Conservation (phyloP, 1,284 basidiomycete genomes). For the Fomes fomentarius region DNA sequence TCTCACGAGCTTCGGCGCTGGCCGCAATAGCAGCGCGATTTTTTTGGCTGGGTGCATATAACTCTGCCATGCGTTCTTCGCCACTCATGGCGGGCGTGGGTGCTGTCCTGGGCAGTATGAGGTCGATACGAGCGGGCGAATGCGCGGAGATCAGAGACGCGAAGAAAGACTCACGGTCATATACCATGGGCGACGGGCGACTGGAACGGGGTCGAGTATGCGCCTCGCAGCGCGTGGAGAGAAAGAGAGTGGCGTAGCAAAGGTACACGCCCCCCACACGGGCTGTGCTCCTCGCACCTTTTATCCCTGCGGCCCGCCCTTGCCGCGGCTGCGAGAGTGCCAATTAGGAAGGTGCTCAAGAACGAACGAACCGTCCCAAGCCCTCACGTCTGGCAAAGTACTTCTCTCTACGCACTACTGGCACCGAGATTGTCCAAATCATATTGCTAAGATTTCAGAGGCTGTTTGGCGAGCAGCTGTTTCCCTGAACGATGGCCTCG, state of each 20-base stretch:
- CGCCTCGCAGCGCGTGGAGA: not conserved
- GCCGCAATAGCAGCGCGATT: not conserved
- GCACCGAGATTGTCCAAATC: not conserved
- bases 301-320: slow-evolving; percentile 10
- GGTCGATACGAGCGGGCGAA: not conserved
- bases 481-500: not conserved
- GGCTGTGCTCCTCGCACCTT: slow-evolving; percentile 21
- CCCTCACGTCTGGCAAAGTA: not conserved
- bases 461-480: not conserved
- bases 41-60: not conserved
- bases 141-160: not conserved
- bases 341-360: slow-evolving; percentile 23
- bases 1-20: not conserved
- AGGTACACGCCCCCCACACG: not conserved
- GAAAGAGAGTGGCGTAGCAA: not conserved
- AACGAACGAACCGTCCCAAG: slow-evolving; percentile 11
- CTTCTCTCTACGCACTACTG: not conserved
- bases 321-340: slow-evolving; percentile 1
- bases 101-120: not conserved
- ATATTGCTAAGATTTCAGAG: not conserved
- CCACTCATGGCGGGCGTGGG: not conserved
- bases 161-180: slow-evolving; percentile 6
- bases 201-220: not conserved
- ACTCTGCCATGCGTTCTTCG: not conserved
- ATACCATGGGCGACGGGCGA: slow-evolving; percentile 5